These are phyloP conservation scores for Aspergillus fructus DNA, from an alignment of 2,329 filamentous ascomycete genomes.

Conservation along the genomic window DNA sequence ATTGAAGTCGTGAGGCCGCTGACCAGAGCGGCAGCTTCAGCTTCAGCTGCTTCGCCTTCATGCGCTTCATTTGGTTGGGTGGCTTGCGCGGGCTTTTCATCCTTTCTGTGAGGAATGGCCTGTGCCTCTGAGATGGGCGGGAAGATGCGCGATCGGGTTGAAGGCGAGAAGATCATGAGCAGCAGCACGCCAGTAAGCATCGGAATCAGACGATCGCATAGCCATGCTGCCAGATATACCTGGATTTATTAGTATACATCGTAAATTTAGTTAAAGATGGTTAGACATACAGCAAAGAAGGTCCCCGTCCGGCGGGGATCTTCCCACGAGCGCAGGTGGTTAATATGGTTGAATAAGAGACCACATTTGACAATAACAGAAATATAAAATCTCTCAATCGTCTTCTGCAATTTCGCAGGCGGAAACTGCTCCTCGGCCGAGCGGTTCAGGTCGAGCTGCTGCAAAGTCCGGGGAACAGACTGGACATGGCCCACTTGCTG, in stretches of 20 bases:
- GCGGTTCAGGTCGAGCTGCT: conserved; percentile 73
- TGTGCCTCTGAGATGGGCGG: conserved; percentile 40
- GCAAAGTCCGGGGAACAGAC: conserved; percentile 54
- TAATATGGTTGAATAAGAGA: conserved; percentile 69
- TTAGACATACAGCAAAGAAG: conserved; percentile 62
- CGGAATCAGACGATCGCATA: conserved; percentile 68
- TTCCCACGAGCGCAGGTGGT: conserved; percentile 74
- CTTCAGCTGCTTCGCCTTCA: conserved; percentile 78
- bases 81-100: not conserved
- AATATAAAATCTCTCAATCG: conserved; percentile 78
- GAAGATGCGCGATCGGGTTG: conserved; percentile 64
- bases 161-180: conserved; percentile 65
- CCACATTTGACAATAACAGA: conserved; percentile 70
- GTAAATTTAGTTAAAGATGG: too few species aligned
- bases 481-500: conserved; percentile 71
- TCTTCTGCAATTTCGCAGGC: conserved; percentile 76
- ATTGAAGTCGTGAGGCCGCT: conserved; percentile 54
- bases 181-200: conserved; percentile 59
- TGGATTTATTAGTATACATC: conserved; percentile 16
- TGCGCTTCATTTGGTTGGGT: conserved; percentile 66
- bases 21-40: conserved; percentile 78
- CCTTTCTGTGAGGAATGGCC: not conserved
- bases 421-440: conserved; percentile 81
- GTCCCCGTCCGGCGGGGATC: conserved; percentile 66
- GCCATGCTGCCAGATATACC: conserved; percentile 66